Evolutionary conservation across 2,329 filamentous ascomycete genomes (phyloP).

Genomic region (Cordyceps javanica): DNA sequence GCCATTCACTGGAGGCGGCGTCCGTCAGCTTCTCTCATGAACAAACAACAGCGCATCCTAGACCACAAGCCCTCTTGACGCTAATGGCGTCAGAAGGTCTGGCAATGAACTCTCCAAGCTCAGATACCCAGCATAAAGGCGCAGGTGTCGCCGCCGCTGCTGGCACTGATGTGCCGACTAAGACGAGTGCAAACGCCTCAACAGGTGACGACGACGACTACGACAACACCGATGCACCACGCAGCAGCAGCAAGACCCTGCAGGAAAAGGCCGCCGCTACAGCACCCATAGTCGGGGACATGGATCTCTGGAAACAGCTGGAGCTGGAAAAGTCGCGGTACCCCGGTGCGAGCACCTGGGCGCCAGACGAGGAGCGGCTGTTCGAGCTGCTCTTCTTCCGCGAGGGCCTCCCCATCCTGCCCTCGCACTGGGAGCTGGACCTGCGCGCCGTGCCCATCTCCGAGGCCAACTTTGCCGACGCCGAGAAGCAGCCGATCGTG

Average conservation of each 20-base stretch:
- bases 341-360: slow-evolving; percentile 42
- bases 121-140: not conserved
- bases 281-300: slow-evolving; percentile 24
- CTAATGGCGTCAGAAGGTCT: not conserved
- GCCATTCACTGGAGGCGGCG: not conserved
- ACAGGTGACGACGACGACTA: not conserved
- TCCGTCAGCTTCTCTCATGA: not conserved
- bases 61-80: too few relatives aligned
- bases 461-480: slow-evolving; percentile 29
- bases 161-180: not conserved
- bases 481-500: slow-evolving; percentile 29
- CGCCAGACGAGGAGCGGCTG: slow-evolving; percentile 41
- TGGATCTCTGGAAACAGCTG: slow-evolving; percentile 30
- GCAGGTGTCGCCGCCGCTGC: not conserved
- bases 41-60: not conserved
- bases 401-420: slow-evolving; percentile 35
- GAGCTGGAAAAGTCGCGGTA: slow-evolving; percentile 36
- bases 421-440: slow-evolving; percentile 34
- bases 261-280: not conserved
- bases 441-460: slow-evolving; percentile 35
- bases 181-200: not conserved
- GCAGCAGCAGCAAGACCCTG: not conserved
- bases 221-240: not conserved
- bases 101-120: not conserved
- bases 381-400: slow-evolving; percentile 37